Conservation (phyloP, 208 protist species). For the Trypanosoma cruzi region DNA sequence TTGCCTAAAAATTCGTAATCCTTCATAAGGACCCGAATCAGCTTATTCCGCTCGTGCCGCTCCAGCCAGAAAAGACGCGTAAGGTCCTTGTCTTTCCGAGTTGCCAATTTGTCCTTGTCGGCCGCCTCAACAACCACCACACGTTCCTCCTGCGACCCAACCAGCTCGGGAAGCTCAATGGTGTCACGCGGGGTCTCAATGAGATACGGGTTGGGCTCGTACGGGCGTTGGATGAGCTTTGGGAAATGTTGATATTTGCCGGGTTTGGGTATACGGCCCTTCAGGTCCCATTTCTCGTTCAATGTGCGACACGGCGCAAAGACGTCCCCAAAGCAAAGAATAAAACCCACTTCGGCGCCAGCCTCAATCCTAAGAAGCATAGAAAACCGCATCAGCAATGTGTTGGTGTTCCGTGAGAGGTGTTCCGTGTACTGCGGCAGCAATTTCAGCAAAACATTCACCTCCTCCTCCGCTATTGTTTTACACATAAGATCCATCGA, state of each 20-base stretch:
- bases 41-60: conserved; percentile 30
- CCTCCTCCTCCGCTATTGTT: conserved; percentile 77
- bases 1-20: conserved; percentile 68
- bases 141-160: conserved; percentile 4
- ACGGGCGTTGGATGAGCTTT: conserved; percentile 48
- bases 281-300: conserved; percentile 90
- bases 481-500: conserved; percentile 83
- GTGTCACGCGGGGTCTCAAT: conserved; percentile 38
- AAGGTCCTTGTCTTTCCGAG: conserved; percentile 85
- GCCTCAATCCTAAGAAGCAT: conserved; percentile 65
- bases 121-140: conserved; percentile 32
- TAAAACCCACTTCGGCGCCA: conserved; percentile 54
- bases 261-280: conserved; percentile 83
- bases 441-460: conserved; percentile 55
- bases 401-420: conserved; percentile 44
- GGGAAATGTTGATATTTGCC: conserved; percentile 73
- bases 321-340: conserved; percentile 82
- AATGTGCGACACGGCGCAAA: conserved; percentile 53
- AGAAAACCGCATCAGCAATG: conserved; percentile 82
- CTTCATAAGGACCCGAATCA: conserved; percentile 53
- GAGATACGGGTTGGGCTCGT: conserved; percentile 54
- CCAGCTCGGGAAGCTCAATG: neutral
- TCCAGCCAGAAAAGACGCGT: conserved; percentile 82
- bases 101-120: conserved; percentile 47
- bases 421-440: conserved; percentile 58